Percentiles rank a stretch among this genome's conserved stretches.
Evolutionary conservation across 1,284 basidiomycete species (phyloP).

Genomic region (Phylloporus sp.): DNA sequence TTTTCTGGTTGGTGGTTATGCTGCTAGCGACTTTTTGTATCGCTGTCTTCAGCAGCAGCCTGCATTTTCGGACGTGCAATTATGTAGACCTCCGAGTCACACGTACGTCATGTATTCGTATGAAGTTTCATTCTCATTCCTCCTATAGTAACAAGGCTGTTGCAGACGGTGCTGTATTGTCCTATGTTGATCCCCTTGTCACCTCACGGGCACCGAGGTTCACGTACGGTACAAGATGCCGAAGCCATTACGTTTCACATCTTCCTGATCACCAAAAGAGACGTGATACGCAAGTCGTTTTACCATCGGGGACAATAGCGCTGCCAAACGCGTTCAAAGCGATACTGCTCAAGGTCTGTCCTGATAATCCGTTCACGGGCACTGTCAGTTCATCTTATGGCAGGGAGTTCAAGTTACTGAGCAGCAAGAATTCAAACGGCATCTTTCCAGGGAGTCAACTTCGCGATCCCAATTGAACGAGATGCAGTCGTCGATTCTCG

Average conservation of each 20-base stretch:
- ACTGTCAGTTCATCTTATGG: not conserved
- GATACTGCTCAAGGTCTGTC: slow-evolving; percentile 42
- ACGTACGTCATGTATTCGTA: slow-evolving; percentile 39
- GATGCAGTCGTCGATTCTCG: slow-evolving; percentile 16
- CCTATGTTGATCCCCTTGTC: no score
- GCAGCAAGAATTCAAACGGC: slow-evolving; percentile 37
- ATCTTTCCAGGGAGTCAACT: not conserved
- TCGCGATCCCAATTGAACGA: not conserved
- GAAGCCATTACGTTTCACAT: slow-evolving; percentile 33
- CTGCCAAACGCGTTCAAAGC: slow-evolving; percentile 37
- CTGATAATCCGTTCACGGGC: fast-evolving
- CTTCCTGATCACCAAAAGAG: slow-evolving; percentile 47
- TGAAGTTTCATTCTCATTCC: slow-evolving; percentile 7
- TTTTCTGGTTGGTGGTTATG: slow-evolving; percentile 54
- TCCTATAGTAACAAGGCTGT: slow-evolving; percentile 61
- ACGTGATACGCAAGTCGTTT: not conserved
- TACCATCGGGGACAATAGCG: slow-evolving; percentile 22
- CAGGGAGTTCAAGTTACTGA: slow-evolving; percentile 43
- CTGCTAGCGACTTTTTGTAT: slow-evolving; percentile 57
- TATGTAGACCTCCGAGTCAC: slow-evolving; percentile 49
- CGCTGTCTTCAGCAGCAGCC: slow-evolving; percentile 45
- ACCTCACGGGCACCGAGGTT: no score
- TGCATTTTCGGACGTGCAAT: slow-evolving; percentile 34
- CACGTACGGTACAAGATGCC: slow-evolving; percentile 49
- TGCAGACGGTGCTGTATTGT: no score